Conservation (phyloP, 2,329 filamentous ascomycete species). For the Sphaerulina populicola region DNA sequence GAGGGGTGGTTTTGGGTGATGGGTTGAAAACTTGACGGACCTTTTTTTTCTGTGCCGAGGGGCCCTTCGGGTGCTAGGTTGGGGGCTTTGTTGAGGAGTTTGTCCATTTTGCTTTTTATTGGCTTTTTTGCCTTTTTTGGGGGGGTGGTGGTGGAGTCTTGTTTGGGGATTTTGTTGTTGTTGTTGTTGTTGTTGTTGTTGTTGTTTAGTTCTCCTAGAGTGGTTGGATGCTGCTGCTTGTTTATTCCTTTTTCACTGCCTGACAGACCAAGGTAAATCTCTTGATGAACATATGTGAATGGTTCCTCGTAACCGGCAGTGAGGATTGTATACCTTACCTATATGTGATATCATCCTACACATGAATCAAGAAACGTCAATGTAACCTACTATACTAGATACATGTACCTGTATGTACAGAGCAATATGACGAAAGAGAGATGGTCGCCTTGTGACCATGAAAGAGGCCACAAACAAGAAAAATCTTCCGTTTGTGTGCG, state of each 20-base stretch:
- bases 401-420: neutral
- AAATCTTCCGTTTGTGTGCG: too few relatives aligned
- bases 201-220: neutral
- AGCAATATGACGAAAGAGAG: too few relatives aligned
- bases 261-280: too few relatives aligned
- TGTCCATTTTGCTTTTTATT: constrained; percentile 5
- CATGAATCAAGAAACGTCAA: neutral
- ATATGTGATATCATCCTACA: neutral
- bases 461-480: too few relatives aligned
- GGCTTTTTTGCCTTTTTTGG: neutral
- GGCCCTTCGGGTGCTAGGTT: constrained; percentile 25
- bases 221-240: neutral
- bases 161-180: neutral
- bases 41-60: constrained; percentile 22
- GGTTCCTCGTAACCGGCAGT: neutral
- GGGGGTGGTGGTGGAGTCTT: neutral
- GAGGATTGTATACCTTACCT: neutral
- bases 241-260: neutral
- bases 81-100: constrained; percentile 20
- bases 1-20: too few relatives aligned
- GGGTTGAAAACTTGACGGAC: constrained; percentile 1
- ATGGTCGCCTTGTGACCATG: too few relatives aligned
- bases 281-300: too few relatives aligned
- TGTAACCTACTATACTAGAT: neutral
- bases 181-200: neutral